phyloP scores from a whole-genome alignment of 169 alveolate species.

The Haemoproteus tartakovskyi region DNA sequence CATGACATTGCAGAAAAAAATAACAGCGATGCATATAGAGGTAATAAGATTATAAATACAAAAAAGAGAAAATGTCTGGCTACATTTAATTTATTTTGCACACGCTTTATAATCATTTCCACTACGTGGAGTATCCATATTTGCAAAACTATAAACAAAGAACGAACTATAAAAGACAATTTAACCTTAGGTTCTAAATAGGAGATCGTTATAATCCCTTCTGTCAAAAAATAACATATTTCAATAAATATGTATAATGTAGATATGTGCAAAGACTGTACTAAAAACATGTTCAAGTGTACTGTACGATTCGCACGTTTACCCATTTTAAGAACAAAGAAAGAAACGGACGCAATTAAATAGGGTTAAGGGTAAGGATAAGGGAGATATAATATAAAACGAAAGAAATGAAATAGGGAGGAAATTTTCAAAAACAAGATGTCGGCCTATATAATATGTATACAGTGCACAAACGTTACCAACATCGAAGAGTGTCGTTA shows the following conservation, averaged over 20 bases:
- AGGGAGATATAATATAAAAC: no score
- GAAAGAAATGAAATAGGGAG: no score
- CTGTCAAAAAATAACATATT: conserved; percentile 46
- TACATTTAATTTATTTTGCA: conserved; percentile 1
- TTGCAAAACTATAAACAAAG: conserved; percentile 29
- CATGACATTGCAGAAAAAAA: conserved; percentile 53
- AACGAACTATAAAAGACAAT: conserved; percentile 36
- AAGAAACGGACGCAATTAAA: no score
- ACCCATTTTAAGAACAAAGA: no score
- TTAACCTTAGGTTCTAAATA: conserved; percentile 32
- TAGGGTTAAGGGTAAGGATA: no score
- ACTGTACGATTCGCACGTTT: no score
- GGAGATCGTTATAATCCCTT: conserved; percentile 53
- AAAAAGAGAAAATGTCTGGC: conserved; percentile 22
- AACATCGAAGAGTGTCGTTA: no score
- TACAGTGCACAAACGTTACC: no score
- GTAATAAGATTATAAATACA: conserved; percentile 23
- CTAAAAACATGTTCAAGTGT: conserved; percentile 41
- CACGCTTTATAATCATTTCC: conserved; percentile 24
- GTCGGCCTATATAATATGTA: no score
- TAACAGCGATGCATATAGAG: conserved; percentile 30
- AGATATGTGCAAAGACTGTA: conserved; percentile 15
- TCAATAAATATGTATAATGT: conserved; percentile 33
- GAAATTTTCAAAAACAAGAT: no score
- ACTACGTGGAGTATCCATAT: conserved; percentile 32